Base-by-base conservation (phyloP, 2,329 filamentous ascomycete genomes). In the Piedraia hortae region DNA sequence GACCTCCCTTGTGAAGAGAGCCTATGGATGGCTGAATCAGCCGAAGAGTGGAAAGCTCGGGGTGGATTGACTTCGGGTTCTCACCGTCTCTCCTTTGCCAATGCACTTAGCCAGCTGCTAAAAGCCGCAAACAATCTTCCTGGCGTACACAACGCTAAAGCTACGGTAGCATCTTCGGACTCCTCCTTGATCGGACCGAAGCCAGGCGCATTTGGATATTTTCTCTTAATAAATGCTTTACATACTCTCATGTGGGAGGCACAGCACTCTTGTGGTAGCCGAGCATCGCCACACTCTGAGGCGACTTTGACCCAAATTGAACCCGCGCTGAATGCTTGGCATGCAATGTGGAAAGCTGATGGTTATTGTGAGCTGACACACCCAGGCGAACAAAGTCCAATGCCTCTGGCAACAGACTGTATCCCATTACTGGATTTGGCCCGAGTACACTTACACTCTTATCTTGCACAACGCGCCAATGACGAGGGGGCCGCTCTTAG, bases 201-300 rank as follows among this genome's bases (percentile, higher is more conserved):
- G n/a, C 77, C 78, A 0, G 91, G 82, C 46, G 80, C 78, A 0
- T 89, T 90, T 42, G 85, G 82, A 5, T 90, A 78, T 41, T 54
- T 91, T 14, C 60, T 91, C 4, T 50, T 97, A 30, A 91, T 93
- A 41, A 82, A 90, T 39, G 80, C 85, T 3, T 54, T 93, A 12
- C 85, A 93, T 48, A 91, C 91, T 35, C 91, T 90, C 44, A 91
- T 93, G 19, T 93, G 85, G 85, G 82, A 93, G 46, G 91, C 80
- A 0, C 61, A 82, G 12, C 80, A 90, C 45, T 59, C 78, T 23
- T 80, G 91, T 34, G 69, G 80, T 34, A 78, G 73, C 34, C 69
- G 77, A 29, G 56, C 77, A 21, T 64, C 69, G 15, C 70, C 82
- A 31, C 82, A 93, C 45, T 89, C 77, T 0, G 80, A 93, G 33